Conservation (phyloP, 306 rosid genomes). For the Vigna unguiculata region DNA sequence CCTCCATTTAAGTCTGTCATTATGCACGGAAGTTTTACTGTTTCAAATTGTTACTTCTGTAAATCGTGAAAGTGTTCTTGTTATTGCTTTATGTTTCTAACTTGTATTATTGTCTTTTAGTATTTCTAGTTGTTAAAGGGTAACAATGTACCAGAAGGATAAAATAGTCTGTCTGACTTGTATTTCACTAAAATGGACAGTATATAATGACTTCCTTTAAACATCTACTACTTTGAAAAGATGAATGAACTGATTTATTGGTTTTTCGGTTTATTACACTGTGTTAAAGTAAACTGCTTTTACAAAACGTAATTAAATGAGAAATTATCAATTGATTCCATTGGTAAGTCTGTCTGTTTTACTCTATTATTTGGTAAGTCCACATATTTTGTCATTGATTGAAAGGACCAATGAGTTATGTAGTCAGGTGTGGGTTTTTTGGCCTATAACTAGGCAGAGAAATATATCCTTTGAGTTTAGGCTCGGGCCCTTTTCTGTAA, state of each 20-base stretch:
- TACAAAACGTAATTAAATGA: not conserved
- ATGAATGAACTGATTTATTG: not conserved
- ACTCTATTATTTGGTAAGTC: not conserved
- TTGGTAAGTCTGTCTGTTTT: not conserved
- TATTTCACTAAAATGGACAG: not conserved
- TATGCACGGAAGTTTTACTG: not conserved
- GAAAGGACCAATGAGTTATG: not conserved
- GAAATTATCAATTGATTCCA: not conserved
- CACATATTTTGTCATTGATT: not conserved
- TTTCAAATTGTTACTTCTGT: not conserved
- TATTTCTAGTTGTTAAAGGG: not conserved
- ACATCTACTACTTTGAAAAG: not conserved
- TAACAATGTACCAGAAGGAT: not conserved
- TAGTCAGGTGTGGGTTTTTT: not conserved
- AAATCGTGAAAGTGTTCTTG: not conserved
- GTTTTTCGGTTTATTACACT: not conserved
- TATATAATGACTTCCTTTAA: not conserved
- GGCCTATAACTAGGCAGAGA: not conserved
- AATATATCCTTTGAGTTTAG: constrained; percentile 15
- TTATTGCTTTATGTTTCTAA: not conserved
- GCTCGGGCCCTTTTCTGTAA: not conserved
- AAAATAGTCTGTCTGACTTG: not conserved
- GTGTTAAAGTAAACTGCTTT: not conserved
- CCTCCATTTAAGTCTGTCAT: not conserved
- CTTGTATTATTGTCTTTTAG: not conserved